Base-by-base conservation (phyloP, 139 green algal species). In the Chlorella ohadii region DNA sequence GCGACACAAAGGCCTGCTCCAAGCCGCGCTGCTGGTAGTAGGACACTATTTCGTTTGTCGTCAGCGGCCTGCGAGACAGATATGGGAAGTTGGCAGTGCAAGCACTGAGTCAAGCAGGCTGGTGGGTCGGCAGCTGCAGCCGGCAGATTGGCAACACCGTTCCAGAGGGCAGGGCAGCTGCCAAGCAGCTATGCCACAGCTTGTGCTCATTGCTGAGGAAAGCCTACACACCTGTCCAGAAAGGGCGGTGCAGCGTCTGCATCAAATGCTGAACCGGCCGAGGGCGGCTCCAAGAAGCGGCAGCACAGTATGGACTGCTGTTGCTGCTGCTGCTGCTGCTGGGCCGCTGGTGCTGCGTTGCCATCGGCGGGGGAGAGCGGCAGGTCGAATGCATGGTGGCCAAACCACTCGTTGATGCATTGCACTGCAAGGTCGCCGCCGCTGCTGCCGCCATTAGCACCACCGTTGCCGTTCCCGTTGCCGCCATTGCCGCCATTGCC, bases 301-400 rank as follows among this genome's bases (percentile, higher is more conserved):
- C 72, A 65, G 47, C 72, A 79, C n/a, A 79, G 44, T 17, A 79
- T n/a, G n/a, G n/a, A n/a, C n/a, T n/a, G n/a, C n/a, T n/a, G 39
- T 13, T 27, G 17, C n/a, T 31, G n/a, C 47, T 15, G 36, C 67
- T 47, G 47, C n/a, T 33, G 68, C 36, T 55, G 36, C 36, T 55
- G 68, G 16, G 63, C 63, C 17, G 63, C 63, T 36, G 63, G 16
- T 19, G 63, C 63, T 38, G 63, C 16, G 3, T 28, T 33, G 28
- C 63, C 3, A 28, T 5, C 28, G 28, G 72, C 23, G 2, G 16
- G 72, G 44, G 13, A 7, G 28, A 79, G 47, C n/a, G 72, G 72
- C 44, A 79, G 72, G 11, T 39, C 31, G 22, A 79, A 64, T 2
- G 72, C 47, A 16, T 23, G 72, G 28, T 22, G 47, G 0, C 72